These are phyloP conservation scores for Didymosphaeria variabile DNA, from an alignment of 2,329 filamentous ascomycete species.

Conservation along the genomic window DNA sequence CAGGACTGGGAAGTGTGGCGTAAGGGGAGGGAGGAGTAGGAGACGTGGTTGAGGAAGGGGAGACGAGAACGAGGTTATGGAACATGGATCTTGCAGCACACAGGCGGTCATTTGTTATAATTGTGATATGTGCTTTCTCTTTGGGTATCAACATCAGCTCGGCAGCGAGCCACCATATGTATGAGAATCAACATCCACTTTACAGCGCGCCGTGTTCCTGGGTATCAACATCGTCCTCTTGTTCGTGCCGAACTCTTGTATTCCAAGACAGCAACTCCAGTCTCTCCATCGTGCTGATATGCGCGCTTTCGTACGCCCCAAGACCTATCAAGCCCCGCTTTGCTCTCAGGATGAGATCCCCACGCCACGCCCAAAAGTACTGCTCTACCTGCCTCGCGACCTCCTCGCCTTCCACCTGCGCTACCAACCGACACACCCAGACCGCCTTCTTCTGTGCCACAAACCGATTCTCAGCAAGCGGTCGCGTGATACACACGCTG, in stretches of 20 bases:
- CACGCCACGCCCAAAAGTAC: conserved; percentile 40
- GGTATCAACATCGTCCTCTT: background rate
- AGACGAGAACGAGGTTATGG: background rate
- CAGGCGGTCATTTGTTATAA: no score
- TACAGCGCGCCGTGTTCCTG: background rate
- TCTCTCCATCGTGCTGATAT: conserved; percentile 40
- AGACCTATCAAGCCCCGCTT: conserved; percentile 25
- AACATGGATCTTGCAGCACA: no score
- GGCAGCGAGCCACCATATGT: no score
- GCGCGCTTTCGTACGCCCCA: conserved; percentile 36
- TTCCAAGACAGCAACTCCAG: conserved; percentile 32
- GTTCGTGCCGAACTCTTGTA: background rate
- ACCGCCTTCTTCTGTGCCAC: conserved; percentile 38
- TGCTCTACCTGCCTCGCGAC: conserved; percentile 39
- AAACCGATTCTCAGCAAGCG: conserved; percentile 38
- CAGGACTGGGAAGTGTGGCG: conserved; percentile 36
- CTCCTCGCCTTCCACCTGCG: conserved; percentile 37
- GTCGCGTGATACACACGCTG: conserved; percentile 34
- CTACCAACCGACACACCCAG: conserved; percentile 42
- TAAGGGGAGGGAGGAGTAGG: conserved; percentile 9
- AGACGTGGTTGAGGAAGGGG: background rate
- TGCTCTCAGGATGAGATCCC: conserved; percentile 37
- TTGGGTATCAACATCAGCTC: no score
- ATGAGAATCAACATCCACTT: no score
- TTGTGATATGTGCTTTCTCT: no score